These are phyloP conservation scores for Ceratocystiopsis minuta DNA, from an alignment of 2,329 filamentous ascomycete species.

Conservation along the genomic window DNA sequence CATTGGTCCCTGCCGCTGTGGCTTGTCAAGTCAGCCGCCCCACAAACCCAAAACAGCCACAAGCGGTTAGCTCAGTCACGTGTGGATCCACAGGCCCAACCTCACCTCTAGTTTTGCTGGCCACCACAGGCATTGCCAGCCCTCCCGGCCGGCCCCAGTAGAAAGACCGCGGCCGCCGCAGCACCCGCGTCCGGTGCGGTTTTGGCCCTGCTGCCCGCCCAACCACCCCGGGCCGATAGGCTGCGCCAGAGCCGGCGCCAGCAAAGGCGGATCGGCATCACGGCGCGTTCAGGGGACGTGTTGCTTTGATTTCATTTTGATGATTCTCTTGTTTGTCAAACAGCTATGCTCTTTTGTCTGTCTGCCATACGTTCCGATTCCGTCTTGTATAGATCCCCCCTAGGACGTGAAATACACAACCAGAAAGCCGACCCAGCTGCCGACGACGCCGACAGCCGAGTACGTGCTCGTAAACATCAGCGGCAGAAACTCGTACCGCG, in stretches of 20 bases:
- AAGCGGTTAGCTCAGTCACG: slow-evolving; percentile 3
- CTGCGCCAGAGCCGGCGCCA: no score
- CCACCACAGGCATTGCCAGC: slow-evolving; percentile 5
- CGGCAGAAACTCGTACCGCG: slow-evolving; percentile 72
- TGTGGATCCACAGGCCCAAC: slow-evolving; percentile 8
- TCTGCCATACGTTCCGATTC: neutral
- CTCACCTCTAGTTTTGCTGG: slow-evolving; percentile 10
- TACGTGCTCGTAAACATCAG: slow-evolving; percentile 96
- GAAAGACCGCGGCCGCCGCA: neutral
- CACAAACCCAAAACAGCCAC: neutral
- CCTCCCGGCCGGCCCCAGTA: slow-evolving; percentile 4
- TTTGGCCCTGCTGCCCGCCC: no score
- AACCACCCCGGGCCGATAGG: no score
- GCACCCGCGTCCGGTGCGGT: no score
- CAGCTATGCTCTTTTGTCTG: no score
- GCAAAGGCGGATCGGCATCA: no score
- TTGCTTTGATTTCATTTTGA: no score
- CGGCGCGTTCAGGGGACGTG: no score
- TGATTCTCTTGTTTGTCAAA: no score
- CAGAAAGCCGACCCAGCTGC: slow-evolving; percentile 88
- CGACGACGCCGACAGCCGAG: slow-evolving; percentile 81
- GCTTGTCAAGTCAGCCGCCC: slow-evolving; percentile 3
- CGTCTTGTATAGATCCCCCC: no score
- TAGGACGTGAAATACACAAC: slow-evolving; percentile 67
- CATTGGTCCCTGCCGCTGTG: no score